Conservation (phyloP, 1,284 basidiomycete genomes). For the Golubevia pallescens region DNA sequence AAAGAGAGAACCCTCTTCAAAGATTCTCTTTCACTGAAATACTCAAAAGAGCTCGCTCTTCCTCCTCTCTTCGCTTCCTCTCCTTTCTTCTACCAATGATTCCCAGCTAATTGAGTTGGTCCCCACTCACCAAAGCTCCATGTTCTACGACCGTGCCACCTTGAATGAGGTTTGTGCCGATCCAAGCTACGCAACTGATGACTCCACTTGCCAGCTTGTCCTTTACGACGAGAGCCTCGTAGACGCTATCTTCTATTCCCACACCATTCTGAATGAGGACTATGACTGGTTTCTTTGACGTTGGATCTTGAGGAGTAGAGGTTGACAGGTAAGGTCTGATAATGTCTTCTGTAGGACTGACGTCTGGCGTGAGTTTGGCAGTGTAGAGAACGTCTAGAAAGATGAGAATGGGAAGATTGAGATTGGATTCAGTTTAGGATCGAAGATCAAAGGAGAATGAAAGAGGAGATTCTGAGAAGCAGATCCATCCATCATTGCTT, state of each 20-base stretch:
- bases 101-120: too few relatives aligned
- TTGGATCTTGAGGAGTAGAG: constrained; percentile 6
- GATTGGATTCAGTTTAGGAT: too few relatives aligned
- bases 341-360: constrained; percentile 24
- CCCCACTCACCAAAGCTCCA: constrained; percentile 20
- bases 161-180: constrained; percentile 46
- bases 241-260: constrained; percentile 49
- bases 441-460: neutral
- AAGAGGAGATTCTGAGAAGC: neutral
- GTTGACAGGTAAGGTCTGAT: constrained; percentile 30
- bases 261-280: constrained; percentile 59
- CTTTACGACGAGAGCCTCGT: constrained; percentile 21
- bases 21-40: too few relatives aligned
- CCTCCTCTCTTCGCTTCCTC: too few relatives aligned
- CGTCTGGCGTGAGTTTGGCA: constrained; percentile 49
- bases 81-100: too few relatives aligned
- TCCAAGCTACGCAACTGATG: constrained; percentile 48
- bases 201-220: constrained; percentile 25
- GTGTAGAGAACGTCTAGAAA: constrained; percentile 36
- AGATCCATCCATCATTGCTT: too few relatives aligned
- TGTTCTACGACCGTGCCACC: constrained; percentile 37
- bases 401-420: too few relatives aligned
- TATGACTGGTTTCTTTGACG: constrained; percentile 22
- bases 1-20: too few relatives aligned
- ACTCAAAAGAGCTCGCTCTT: too few relatives aligned